Percentiles rank a stretch among this genome's conserved stretches.
These are phyloP conservation scores for Metschnikowia gelsemii DNA, from an alignment of 805 yeast genomes.

Conservation along the genomic window DNA sequence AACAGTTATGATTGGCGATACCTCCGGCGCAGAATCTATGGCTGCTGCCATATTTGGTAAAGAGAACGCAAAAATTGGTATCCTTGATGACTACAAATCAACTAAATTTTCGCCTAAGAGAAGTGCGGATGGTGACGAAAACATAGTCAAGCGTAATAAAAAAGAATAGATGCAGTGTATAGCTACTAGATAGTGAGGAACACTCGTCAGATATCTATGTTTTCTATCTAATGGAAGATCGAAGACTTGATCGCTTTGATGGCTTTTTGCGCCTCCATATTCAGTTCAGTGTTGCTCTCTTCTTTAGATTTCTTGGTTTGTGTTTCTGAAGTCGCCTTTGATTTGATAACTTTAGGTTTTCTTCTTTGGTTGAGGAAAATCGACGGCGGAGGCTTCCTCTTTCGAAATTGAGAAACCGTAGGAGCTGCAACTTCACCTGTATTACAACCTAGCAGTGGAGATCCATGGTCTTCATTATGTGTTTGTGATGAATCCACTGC, in stretches of 20 bases:
- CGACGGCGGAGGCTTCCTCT: slow-evolving; percentile 15
- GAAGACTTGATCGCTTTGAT: slow-evolving; percentile 30
- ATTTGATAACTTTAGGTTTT: not conserved
- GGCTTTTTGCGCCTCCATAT: slow-evolving; percentile 4
- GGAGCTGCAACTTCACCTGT: too few relatives aligned
- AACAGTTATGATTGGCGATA: slow-evolving; percentile 56
- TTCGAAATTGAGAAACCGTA: not conserved
- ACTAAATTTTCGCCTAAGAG: slow-evolving; percentile 19
- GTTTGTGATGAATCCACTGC: too few relatives aligned
- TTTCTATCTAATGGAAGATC: slow-evolving; percentile 24
- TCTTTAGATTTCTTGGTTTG: not conserved
- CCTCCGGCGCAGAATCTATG: slow-evolving; percentile 13
- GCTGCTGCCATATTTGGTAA: slow-evolving; percentile 10
- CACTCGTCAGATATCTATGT: not conserved
- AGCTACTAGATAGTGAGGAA: not conserved
- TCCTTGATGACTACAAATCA: slow-evolving; percentile 23
- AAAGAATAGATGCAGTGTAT: not conserved
- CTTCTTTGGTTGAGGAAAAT: slow-evolving; percentile 15
- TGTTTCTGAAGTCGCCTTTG: not conserved
- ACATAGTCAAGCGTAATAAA: not conserved
- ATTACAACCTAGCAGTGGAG: too few relatives aligned
- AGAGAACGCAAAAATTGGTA: slow-evolving; percentile 25
- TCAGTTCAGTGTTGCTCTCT: not conserved
- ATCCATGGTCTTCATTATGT: too few relatives aligned
- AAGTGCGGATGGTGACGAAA: slow-evolving; percentile 18